Evolutionary conservation across 345 rosid species (phyloP).

Genomic region (Punica granatum): DNA sequence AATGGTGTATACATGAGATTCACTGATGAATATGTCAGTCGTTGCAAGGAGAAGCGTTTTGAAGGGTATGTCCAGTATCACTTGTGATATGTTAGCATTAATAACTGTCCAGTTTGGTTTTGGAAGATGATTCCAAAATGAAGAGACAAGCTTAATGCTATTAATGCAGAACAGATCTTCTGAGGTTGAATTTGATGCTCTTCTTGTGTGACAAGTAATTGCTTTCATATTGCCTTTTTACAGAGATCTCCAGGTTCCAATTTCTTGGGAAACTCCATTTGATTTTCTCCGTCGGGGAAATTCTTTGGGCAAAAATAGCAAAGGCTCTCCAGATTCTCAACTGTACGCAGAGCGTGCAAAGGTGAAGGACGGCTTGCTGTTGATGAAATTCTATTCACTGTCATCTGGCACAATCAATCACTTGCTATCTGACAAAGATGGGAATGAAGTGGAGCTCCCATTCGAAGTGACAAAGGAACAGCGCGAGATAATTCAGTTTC

Average conservation of each 20-base stretch:
- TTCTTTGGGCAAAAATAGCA: too few species aligned
- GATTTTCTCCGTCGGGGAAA: conserved; percentile 20
- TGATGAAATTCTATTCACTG: too few species aligned
- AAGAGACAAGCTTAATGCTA: too few species aligned
- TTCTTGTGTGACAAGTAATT: not conserved
- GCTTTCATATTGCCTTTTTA: too few species aligned
- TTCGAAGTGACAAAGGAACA: conserved; percentile 46
- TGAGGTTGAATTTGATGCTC: not conserved
- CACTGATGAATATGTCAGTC: conserved; percentile 30
- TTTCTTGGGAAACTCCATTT: conserved; percentile 13
- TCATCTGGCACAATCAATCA: too few species aligned
- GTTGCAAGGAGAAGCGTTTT: conserved; percentile 34
- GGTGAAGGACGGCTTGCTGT: conserved; percentile 39
- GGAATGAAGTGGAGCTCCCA: conserved; percentile 36
- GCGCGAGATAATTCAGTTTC: too few species aligned
- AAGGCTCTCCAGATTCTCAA: conserved; percentile 11
- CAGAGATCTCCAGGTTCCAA: too few species aligned
- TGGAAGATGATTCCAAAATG: too few species aligned
- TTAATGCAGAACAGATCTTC: not conserved
- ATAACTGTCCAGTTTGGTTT: too few species aligned
- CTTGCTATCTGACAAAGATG: conserved; percentile 27
- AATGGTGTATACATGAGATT: conserved; percentile 28
- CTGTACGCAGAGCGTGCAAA: conserved; percentile 31
- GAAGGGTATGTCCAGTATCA: conserved; percentile 39
- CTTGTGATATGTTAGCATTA: too few species aligned